phyloP scores from a whole-genome alignment of 176 grass and related monocot genomes.

The Carex parvula region DNA sequence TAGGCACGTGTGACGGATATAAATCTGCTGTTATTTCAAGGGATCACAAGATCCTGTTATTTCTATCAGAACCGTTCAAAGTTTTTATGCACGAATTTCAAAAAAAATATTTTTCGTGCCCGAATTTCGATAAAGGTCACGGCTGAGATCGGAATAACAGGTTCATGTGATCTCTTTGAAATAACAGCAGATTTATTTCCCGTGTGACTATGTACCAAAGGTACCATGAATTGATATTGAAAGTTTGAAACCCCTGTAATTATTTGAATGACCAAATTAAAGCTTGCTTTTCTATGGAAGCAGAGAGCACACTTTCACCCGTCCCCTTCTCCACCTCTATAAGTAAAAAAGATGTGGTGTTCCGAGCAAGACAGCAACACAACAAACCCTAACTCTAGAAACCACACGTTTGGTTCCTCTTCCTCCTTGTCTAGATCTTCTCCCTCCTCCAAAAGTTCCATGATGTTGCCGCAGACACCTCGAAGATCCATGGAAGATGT shows the following conservation, averaged over 20 bases:
- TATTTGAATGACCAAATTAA: constrained; percentile 22
- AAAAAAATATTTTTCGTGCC: too few species aligned
- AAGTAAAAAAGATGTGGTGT: constrained; percentile 23
- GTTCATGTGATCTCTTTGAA: too few species aligned
- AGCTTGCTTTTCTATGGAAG: neutral
- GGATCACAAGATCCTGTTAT: too few species aligned
- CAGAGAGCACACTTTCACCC: neutral
- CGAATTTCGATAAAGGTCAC: too few species aligned
- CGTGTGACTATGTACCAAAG: constrained; percentile 17
- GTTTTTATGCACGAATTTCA: too few species aligned
- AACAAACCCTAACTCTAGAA: constrained; percentile 5
- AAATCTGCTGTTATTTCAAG: too few species aligned
- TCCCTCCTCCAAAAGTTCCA: constrained; percentile 9
- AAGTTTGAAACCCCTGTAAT: neutral
- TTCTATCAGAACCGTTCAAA: too few species aligned
- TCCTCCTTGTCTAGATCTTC: constrained; percentile 30
- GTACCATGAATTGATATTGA: constrained; percentile 6
- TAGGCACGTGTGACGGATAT: constrained; percentile 22
- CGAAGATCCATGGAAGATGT: constrained; percentile 37
- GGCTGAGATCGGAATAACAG: too few species aligned
- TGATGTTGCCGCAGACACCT: neutral
- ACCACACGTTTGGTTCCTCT: constrained; percentile 9
- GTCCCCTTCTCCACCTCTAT: neutral
- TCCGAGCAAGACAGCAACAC: constrained; percentile 23
- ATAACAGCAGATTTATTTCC: too few species aligned